Percentiles rank a stretch among this genome's conserved stretches.
phyloP scores from a whole-genome alignment of 2,329 filamentous ascomycete genomes.

The Chaetothyriales sp. region DNA sequence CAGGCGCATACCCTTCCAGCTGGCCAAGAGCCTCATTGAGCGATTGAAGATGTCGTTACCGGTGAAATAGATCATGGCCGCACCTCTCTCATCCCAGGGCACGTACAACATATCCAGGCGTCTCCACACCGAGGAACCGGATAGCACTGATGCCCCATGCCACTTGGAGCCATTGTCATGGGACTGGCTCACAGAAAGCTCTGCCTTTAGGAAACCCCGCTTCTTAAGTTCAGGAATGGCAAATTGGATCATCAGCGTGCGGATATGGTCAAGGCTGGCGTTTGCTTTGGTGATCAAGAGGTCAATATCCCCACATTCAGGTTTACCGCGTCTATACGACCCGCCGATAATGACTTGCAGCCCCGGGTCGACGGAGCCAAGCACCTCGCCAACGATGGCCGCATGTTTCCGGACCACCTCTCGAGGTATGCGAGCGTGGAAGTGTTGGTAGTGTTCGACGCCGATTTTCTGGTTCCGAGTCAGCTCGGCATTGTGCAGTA shows the following conservation, averaged over 20 bases:
- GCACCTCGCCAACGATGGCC: slow-evolving; percentile 45
- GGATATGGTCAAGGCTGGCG: slow-evolving; percentile 45
- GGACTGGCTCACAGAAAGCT: slow-evolving; percentile 42
- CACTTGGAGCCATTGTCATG: slow-evolving; percentile 59
- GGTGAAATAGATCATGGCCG: slow-evolving; percentile 86
- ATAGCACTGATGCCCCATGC: slow-evolving; percentile 71
- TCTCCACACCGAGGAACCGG: slow-evolving; percentile 50
- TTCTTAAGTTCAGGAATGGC: slow-evolving; percentile 51
- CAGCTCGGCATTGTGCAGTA: slow-evolving; percentile 48
- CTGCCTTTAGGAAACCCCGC: slow-evolving; percentile 53
- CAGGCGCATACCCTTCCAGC: slow-evolving; percentile 66
- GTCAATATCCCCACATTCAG: slow-evolving; percentile 69
- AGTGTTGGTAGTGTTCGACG: slow-evolving; percentile 65
- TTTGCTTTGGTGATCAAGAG: slow-evolving; percentile 61
- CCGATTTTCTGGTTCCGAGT: slow-evolving; percentile 60
- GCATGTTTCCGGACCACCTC: slow-evolving; percentile 60
- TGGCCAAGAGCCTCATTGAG: slow-evolving; percentile 65
- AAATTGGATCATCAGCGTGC: slow-evolving; percentile 45
- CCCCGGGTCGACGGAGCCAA: slow-evolving; percentile 45
- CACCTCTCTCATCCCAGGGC: slow-evolving; percentile 64
- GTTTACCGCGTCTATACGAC: slow-evolving; percentile 69
- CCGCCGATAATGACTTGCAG: slow-evolving; percentile 66
- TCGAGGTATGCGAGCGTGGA: slow-evolving; percentile 65
- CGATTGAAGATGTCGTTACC: slow-evolving; percentile 92
- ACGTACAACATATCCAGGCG: slow-evolving; percentile 77